These are phyloP conservation scores for Pichia terricola DNA, from an alignment of 1,139 yeast genomes.

Conservation along the genomic window DNA sequence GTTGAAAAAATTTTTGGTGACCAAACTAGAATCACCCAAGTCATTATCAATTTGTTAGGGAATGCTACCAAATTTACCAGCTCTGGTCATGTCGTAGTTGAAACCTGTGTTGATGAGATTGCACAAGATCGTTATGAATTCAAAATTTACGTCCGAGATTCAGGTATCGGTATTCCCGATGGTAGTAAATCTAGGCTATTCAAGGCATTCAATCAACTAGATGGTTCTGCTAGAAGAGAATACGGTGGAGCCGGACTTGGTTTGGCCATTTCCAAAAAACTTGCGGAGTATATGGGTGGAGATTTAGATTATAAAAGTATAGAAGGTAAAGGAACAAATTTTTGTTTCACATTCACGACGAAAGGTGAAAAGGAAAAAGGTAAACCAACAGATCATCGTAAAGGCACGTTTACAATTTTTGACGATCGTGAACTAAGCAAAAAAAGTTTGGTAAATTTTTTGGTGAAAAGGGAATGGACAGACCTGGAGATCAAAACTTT, in stretches of 20 bases:
- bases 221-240: constrained; percentile 46
- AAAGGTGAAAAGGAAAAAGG: constrained; percentile 13
- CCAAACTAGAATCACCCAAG: constrained; percentile 42
- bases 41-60: constrained; percentile 45
- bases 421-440: constrained; percentile 3
- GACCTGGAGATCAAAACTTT: background rate
- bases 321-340: constrained; percentile 45
- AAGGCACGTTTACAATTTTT: constrained; percentile 1
- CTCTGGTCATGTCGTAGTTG: constrained; percentile 38
- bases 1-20: constrained; percentile 41
- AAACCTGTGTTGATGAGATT: constrained; percentile 28
- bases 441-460: background rate
- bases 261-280: constrained; percentile 47
- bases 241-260: constrained; percentile 59
- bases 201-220: constrained; percentile 53
- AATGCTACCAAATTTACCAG: constrained; percentile 50
- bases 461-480: background rate
- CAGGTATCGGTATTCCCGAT: constrained; percentile 55
- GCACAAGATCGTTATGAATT: constrained; percentile 34
- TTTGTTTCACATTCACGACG: constrained; percentile 34
- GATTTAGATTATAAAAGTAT: constrained; percentile 39
- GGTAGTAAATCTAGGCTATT: constrained; percentile 37
- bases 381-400: constrained; percentile 1
- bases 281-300: constrained; percentile 54
- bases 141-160: constrained; percentile 37